Base-by-base conservation (phyloP, 2,329 filamentous ascomycete genomes). In the Teratosphaeria pseudoeucalypti region DNA sequence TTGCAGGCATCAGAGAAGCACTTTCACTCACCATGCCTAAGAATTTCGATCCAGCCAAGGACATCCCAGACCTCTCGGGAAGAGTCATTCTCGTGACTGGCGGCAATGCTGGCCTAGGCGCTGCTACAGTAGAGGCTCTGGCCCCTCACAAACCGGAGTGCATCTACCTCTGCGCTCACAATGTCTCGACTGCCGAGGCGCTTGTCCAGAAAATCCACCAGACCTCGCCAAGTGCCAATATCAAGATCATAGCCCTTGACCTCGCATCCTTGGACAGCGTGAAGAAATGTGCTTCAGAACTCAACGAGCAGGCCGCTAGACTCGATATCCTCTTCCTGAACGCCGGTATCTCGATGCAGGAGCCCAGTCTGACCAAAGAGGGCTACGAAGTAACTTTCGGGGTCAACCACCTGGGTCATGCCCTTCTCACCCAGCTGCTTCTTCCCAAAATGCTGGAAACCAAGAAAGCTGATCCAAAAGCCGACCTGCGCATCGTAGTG, bases 321-420 rank as follows among this genome's bases (percentile, higher is more conserved):
- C 72, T 81, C 19, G 77, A 81, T 60, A 68, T 79, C 32, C 69
- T 80, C 3, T 70, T 79, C 59, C 73, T 75, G 67, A 80, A 80
- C 62, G 78, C 78, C 0, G 78, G 78, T 47, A 70, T 79, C 58
- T 76, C 76, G 65, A 66, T 63, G 23, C 27, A 65, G 1, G 67
- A 73, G 0, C 65, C 66, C 49, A 67, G 64, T 27, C 67, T 71
- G 2, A 80, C 78, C 0, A 68, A 72, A 52, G 57, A 58, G 26
- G 57, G 57, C 52, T 56, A 56, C 32, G 55, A 56, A 23, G n/a
- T 56, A 19, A 16, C 12, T n/a, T 56, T 56, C 55, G 55, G 55
- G 16, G 34, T 34, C 12, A 56, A 56, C 37, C 55, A 56, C 23
- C 12, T 56, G 27, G 55, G 55, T 12, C 55, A 56, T 16, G 55